Base-by-base conservation (phyloP, 2,329 filamentous ascomycete species). In the Coniochaeta sp. region DNA sequence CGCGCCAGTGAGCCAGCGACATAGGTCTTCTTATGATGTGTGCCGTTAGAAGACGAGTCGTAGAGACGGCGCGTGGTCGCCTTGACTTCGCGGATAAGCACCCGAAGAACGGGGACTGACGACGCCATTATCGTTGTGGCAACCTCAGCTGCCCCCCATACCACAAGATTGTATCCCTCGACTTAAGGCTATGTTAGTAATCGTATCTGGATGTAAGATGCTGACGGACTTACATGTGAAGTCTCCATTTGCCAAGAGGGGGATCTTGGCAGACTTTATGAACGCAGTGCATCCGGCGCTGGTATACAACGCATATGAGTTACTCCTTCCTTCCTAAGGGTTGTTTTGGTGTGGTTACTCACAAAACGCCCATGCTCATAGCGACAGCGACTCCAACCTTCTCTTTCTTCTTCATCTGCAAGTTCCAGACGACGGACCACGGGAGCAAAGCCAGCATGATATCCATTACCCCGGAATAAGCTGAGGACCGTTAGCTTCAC, bases 321-420 rank as follows among this genome's bases (percentile, higher is more conserved):
- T 24, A 22, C 22, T 22, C 42, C 26, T 19, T 17, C 42, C 5
- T 14, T n/a, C 22, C 22, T 3, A 2, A 8, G 12, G 7, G 19
- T 1, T 87, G 42, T 1, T 87, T 90, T 66, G 73, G 19, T 12
- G 10, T n/a, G 4, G 79, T 88, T 88, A 58, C 62, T 58, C 50
- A 63, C 62, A 62, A 62, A 17, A 64, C 34, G 2, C 63, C 63
- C 58, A 64, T 62, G 57, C 62, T 62, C 60, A 64, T 64, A 3
- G 63, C 63, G 3, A 64, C 40, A 4, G 61, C 38, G 0, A 61
- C 62, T 1, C 63, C 62, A 9, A 61, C 3, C 19, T 62, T 64
- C 44, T 63, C 63, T 34, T 61, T 62, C 28, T 42, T 58, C 14
- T 57, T 59, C 55, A 64, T 62, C 7, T 56, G 34, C 0, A 63